These are phyloP conservation scores for Calonectria hawksworthii DNA, from an alignment of 2,329 filamentous ascomycete genomes.

Conservation along the genomic window DNA sequence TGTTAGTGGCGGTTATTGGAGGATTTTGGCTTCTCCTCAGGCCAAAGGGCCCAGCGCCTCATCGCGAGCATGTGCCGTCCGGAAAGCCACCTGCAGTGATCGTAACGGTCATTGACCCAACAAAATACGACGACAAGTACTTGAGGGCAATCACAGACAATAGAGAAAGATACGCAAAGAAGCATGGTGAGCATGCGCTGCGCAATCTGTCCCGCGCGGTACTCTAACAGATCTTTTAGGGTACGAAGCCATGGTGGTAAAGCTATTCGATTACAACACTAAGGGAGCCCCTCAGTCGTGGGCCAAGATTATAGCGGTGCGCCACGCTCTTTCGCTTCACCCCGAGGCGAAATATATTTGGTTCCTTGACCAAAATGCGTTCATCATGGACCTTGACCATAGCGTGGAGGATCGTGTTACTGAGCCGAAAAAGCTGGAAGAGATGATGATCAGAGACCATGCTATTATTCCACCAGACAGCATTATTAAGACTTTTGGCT, in stretches of 20 bases:
- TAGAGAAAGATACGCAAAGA: slow-evolving; percentile 84
- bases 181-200: slow-evolving; percentile 77
- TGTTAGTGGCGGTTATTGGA: slow-evolving; percentile 67
- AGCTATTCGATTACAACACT: slow-evolving; percentile 81
- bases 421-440: slow-evolving; percentile 75
- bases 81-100: slow-evolving; percentile 78
- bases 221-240: slow-evolving; percentile 64
- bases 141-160: slow-evolving; percentile 84
- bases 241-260: slow-evolving; percentile 88
- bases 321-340: slow-evolving; percentile 87
- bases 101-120: slow-evolving; percentile 85
- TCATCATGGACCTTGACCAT: slow-evolving; percentile 87
- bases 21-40: slow-evolving; percentile 73
- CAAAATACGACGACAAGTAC: slow-evolving; percentile 75
- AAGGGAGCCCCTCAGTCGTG: slow-evolving; percentile 73
- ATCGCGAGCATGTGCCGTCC: slow-evolving; percentile 58
- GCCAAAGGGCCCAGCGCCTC: slow-evolving; percentile 45
- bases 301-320: slow-evolving; percentile 86
- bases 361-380: slow-evolving; percentile 85
- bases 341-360: slow-evolving; percentile 87
- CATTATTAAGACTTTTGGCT: slow-evolving; percentile 93
- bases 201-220: background rate
- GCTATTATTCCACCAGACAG: slow-evolving; percentile 95
- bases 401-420: slow-evolving; percentile 81
- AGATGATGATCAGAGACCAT: slow-evolving; percentile 85